A percentile compares a stretch with the other conserved stretches of the same genome.
Conservation (phyloP, 345 rosid genomes). For the Nasturtium officinale region DNA sequence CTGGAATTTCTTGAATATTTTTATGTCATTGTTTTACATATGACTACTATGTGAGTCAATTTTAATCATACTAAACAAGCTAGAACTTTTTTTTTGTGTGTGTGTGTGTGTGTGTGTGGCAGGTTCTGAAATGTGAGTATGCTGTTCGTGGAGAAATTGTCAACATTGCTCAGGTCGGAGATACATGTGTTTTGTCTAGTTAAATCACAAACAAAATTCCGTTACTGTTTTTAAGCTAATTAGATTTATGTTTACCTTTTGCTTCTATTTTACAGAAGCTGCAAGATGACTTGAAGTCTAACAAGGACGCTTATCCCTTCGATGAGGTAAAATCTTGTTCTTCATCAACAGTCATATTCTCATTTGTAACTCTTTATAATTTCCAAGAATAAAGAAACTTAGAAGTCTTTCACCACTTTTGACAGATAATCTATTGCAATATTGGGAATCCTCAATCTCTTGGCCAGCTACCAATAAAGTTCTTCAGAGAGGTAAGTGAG, state of each 20-base stretch:
- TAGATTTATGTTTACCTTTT: neutral
- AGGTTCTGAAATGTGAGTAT: conserved; percentile 86
- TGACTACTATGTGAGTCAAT: no score
- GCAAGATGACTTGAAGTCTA: conserved; percentile 67
- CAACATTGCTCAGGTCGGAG: conserved; percentile 77
- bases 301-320: conserved; percentile 71
- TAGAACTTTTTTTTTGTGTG: neutral
- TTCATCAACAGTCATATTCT: neutral
- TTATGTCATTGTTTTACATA: neutral
- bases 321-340: conserved; percentile 62
- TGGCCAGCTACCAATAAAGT: conserved; percentile 83
- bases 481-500: conserved; percentile 74
- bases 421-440: conserved; percentile 84
- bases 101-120: conserved; percentile 28
- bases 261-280: conserved; percentile 51
- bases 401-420: neutral
- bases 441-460: conserved; percentile 96
- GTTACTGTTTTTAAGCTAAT: neutral
- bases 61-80: neutral
- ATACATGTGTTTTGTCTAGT: conserved; percentile 5
- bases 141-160: conserved; percentile 97
- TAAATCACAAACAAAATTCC: neutral
- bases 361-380: neutral
- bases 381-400: neutral
- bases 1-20: neutral